These are phyloP conservation scores for Tephrocybe sp. DNA, from an alignment of 768 basidiomycete genomes.

Conservation along the genomic window DNA sequence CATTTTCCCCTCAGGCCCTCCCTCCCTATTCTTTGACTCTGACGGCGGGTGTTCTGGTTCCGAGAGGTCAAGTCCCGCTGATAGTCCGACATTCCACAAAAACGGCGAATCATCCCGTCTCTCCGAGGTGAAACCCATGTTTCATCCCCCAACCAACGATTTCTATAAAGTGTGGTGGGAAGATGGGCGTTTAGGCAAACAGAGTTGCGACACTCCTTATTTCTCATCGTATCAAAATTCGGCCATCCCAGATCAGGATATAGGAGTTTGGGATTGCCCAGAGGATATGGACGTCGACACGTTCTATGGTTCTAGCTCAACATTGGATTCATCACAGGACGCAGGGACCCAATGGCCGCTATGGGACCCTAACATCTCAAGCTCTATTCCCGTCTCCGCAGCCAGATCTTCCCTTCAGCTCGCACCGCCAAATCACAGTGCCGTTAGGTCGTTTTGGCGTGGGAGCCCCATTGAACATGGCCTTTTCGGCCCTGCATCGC, in stretches of 20 bases:
- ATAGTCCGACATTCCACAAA: slow-evolving; percentile 19
- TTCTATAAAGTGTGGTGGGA: slow-evolving; percentile 12
- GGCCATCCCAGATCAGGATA: slow-evolving; percentile 5
- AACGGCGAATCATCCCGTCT: slow-evolving; percentile 18
- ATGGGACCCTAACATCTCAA: slow-evolving; percentile 9
- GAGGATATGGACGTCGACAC: slow-evolving; percentile 7
- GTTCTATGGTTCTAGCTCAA: not conserved
- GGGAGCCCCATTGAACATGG: slow-evolving; percentile 11
- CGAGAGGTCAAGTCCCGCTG: slow-evolving; percentile 13
- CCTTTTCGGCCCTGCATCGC: slow-evolving; percentile 12
- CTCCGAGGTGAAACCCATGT: slow-evolving; percentile 15
- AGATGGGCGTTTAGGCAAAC: not conserved
- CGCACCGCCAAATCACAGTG: slow-evolving; percentile 7
- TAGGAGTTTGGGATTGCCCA: slow-evolving; percentile 10
- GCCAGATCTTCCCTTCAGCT: slow-evolving; percentile 11
- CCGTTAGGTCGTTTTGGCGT: slow-evolving; percentile 7
- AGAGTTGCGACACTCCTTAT: slow-evolving; percentile 1
- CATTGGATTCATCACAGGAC: not conserved
- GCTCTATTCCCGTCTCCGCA: slow-evolving; percentile 13
- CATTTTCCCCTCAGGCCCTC: not conserved
- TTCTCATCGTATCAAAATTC: slow-evolving; percentile 2
- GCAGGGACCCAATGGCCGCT: slow-evolving; percentile 5
- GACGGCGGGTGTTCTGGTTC: slow-evolving; percentile 3
- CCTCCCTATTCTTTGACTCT: slow-evolving; percentile 4
- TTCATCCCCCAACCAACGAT: slow-evolving; percentile 10